phyloP scores from a whole-genome alignment of 1,284 basidiomycete species.

The Heterobasidion annosum region DNA sequence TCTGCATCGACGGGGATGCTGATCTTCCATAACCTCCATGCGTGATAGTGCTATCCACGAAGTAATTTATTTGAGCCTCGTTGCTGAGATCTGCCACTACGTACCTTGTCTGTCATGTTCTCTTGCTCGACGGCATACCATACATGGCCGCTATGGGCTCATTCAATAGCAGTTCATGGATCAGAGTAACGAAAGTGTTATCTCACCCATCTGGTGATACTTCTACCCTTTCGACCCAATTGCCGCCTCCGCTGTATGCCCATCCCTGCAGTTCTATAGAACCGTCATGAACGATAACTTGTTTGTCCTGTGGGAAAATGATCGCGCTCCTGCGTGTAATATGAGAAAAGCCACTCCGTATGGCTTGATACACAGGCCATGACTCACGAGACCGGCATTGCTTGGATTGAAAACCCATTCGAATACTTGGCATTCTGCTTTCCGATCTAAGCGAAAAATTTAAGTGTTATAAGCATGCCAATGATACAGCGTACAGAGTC shows the following conservation, averaged over 20 bases:
- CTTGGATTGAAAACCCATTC: conserved; percentile 44
- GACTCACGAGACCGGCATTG: conserved; percentile 49
- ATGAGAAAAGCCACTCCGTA: neutral
- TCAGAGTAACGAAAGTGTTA: neutral
- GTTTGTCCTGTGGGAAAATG: conserved; percentile 33
- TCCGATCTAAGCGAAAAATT: conserved; percentile 22
- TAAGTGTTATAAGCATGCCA: no score
- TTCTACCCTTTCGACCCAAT: conserved; percentile 49
- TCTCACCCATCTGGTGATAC: conserved; percentile 42
- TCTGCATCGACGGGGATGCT: conserved; percentile 45
- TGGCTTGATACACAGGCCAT: no score
- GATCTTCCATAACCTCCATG: conserved; percentile 46
- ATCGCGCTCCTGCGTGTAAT: conserved; percentile 35
- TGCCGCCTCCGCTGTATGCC: conserved; percentile 47
- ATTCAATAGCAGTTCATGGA: neutral
- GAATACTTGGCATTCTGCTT: conserved; percentile 42
- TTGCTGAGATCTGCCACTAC: conserved; percentile 11
- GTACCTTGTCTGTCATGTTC: conserved; percentile 29
- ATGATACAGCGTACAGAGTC: no score
- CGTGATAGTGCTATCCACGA: conserved; percentile 36
- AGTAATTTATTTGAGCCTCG: neutral
- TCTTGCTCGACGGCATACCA: conserved; percentile 40
- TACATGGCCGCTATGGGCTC: conserved; percentile 28
- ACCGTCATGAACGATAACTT: conserved; percentile 41
- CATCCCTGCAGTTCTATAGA: conserved; percentile 37